A percentile compares a stretch with the other conserved stretches of the same genome.
phyloP scores from a whole-genome alignment of 495 filamentous ascomycete genomes.

The Letharia lupina region DNA sequence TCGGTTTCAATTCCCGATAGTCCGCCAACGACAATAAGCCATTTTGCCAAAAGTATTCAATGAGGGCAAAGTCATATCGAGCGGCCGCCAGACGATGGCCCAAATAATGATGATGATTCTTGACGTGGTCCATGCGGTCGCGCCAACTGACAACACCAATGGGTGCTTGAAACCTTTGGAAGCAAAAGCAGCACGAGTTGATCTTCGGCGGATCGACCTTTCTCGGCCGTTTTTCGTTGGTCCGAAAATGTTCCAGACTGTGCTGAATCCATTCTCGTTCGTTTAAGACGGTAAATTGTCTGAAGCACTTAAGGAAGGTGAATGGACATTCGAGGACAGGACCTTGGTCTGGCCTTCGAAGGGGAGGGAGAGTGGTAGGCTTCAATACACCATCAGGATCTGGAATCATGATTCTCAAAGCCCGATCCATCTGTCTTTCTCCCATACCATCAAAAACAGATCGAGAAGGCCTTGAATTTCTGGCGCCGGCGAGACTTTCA shows the following conservation, averaged over 20 bases:
- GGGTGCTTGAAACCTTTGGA: background rate
- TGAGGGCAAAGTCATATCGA: slow-evolving; percentile 22
- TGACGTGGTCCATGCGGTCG: slow-evolving; percentile 21
- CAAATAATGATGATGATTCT: slow-evolving; percentile 15
- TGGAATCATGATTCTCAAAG: background rate
- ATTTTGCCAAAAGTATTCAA: slow-evolving; percentile 20
- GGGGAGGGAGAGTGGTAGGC: background rate
- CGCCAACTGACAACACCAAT: slow-evolving; percentile 12
- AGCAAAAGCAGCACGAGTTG: slow-evolving; percentile 23
- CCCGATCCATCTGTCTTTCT: background rate
- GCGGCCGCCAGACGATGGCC: slow-evolving; percentile 18
- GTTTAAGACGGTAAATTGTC: slow-evolving; percentile 4
- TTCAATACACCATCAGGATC: slow-evolving; percentile 2
- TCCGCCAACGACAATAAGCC: slow-evolving; percentile 10
- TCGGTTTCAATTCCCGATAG: slow-evolving; percentile 20
- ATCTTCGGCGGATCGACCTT: slow-evolving; percentile 12
- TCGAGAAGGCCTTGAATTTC: background rate
- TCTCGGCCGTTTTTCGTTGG: background rate
- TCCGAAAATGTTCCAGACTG: slow-evolving; percentile 17
- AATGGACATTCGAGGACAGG: slow-evolving; percentile 21
- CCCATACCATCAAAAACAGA: slow-evolving; percentile 5
- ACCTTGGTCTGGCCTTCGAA: background rate
- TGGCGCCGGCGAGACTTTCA: slow-evolving; percentile 24
- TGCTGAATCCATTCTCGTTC: slow-evolving; percentile 18
- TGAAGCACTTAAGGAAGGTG: slow-evolving; percentile 9